These are phyloP conservation scores for Lactarius pseudohatsudake DNA, from an alignment of 768 basidiomycete species.

Conservation along the genomic window DNA sequence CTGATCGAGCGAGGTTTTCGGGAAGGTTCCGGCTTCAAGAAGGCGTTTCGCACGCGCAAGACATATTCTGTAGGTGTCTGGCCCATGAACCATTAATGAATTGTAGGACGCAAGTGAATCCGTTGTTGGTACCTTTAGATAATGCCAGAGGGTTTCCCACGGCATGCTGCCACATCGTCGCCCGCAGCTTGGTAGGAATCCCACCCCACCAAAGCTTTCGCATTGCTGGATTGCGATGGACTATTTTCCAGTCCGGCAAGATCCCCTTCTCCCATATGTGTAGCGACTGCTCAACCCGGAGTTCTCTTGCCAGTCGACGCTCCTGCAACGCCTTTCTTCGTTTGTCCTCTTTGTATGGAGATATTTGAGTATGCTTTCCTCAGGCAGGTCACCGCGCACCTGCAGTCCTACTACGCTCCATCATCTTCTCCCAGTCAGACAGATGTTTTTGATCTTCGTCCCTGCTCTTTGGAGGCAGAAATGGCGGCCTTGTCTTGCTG, in stretches of 20 bases:
- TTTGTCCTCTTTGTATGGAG: conserved; percentile 58
- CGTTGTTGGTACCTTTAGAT: conserved; percentile 60
- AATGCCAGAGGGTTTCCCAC: conserved; percentile 81
- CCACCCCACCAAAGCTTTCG: conserved; percentile 86
- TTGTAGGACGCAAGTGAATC: neutral
- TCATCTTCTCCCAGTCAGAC: conserved; percentile 86
- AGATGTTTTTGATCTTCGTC: conserved; percentile 82
- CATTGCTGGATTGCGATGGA: conserved; percentile 61
- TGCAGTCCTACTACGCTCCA: conserved; percentile 71
- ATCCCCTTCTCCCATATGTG: conserved; percentile 77
- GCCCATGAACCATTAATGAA: conserved; percentile 1
- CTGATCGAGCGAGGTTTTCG: conserved; percentile 54
- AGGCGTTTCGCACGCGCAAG: conserved; percentile 73
- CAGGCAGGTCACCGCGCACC: conserved; percentile 46
- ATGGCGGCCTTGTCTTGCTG: conserved; percentile 79
- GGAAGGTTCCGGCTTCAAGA: conserved; percentile 63
- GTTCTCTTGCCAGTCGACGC: conserved; percentile 62
- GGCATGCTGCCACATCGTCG: conserved; percentile 81
- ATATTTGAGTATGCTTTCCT: conserved; percentile 8
- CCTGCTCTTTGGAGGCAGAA: conserved; percentile 79
- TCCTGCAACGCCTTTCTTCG: conserved; percentile 61
- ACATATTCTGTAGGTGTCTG: conserved; percentile 74
- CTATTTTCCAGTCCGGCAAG: conserved; percentile 78
- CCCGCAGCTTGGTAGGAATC: conserved; percentile 79
- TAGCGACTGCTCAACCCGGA: conserved; percentile 66